Base-by-base conservation (phyloP, 2,329 filamentous ascomycete genomes). In the Xylariaceae sp. region DNA sequence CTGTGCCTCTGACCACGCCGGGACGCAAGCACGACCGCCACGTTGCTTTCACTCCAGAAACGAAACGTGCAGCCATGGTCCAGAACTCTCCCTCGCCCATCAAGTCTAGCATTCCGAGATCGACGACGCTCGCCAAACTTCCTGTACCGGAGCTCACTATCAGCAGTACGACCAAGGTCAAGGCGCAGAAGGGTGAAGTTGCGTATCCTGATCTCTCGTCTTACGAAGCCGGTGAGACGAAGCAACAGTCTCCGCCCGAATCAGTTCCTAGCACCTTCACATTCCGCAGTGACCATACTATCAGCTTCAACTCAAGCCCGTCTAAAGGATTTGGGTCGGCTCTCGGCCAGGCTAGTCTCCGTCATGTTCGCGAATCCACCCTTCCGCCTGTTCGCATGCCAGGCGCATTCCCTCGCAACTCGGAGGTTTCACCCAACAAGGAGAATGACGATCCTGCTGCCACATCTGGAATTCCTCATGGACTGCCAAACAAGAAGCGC, bases 31-130 rank as follows among this genome's bases (percentile, higher is more conserved):
- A 76, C 36, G 68, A 72, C 16, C 96, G 95, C 73, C 86, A 82
- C 50, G 89, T 96, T 34, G 85, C 88, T 46, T 96, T 96, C 63
- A 90, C 88, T 0, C 86, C 86, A 0, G 84, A 83, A 55, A 85
- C 86, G 34, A 80, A 89, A 56, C 71, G 73, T 16, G 69, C 73
- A 9, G 67, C 71, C 0, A 60, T 73, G 45, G 58, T 65, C 0
- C 76, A 80, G 53, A 72, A 76, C 51, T 81, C 82, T 1, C 82
- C 83, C 7, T 83, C 83, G 3, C 79, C 81, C 4, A 64, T 79
- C 58, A 83, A 83, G 62, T 73, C 75, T 6, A 66, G 67, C 33
- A 71, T 78, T 17, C 71, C 76, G 42, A 74, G 73, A 50, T 73
- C 73, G 17, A 70, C 70, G 39, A 64, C 71, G 13, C 66, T 70